Conservation (phyloP, 805 yeast genomes). For the Lipomyces lipofer region DNA sequence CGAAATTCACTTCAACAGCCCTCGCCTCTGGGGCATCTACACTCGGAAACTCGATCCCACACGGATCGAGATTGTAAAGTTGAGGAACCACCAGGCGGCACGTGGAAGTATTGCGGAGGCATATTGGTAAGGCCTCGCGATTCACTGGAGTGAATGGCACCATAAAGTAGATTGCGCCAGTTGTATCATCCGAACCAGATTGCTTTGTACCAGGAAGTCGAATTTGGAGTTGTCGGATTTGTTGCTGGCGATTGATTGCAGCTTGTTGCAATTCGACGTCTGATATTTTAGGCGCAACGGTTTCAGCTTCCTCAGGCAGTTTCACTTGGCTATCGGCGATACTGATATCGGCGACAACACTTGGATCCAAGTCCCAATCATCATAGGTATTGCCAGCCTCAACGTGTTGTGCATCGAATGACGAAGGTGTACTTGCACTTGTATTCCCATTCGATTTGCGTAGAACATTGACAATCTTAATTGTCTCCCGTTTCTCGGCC, state of each 20-base stretch:
- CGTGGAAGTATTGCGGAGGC: background rate
- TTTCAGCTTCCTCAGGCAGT: background rate
- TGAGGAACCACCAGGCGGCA: conserved; percentile 27
- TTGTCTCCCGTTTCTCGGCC: conserved; percentile 59
- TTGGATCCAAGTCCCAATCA: conserved; percentile 26
- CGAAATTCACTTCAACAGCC: conserved; percentile 26
- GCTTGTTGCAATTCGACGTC: conserved; percentile 13
- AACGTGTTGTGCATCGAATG: background rate
- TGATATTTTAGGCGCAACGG: conserved; percentile 3
- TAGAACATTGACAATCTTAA: conserved; percentile 54
- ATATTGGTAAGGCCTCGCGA: background rate
- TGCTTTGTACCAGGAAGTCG: conserved; percentile 17
- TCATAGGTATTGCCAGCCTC: conserved; percentile 3
- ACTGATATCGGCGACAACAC: background rate
- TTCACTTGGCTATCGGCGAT: background rate
- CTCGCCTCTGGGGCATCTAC: conserved; percentile 5
- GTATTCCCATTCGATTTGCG: conserved; percentile 3
- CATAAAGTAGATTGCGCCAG: conserved; percentile 10
- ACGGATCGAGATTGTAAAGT: conserved; percentile 29
- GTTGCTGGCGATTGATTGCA: conserved; percentile 21
- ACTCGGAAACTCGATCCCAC: conserved; percentile 7
- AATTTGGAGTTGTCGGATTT: conserved; percentile 19
- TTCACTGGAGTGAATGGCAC: conserved; percentile 16
- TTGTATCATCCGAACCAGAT: conserved; percentile 7
- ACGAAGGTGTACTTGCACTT: background rate